phyloP scores from a whole-genome alignment of 164 flowering plant species.

The Vitis rotundifolia region DNA sequence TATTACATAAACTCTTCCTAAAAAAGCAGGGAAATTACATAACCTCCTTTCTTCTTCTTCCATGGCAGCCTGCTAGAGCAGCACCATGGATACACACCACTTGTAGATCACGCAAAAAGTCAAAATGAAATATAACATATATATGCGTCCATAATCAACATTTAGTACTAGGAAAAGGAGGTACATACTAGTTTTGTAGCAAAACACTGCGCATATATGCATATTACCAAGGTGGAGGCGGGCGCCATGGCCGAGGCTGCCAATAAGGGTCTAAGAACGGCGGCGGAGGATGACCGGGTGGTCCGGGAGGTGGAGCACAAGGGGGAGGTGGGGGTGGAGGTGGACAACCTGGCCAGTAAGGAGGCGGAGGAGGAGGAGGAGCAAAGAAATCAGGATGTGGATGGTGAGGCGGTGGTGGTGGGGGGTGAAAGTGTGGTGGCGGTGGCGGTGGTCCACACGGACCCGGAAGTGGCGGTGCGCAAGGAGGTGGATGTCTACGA shows the following conservation, averaged over 20 bases:
- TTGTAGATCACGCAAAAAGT: too few relatives aligned
- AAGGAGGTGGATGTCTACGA: too few relatives aligned
- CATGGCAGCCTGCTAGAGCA: too few relatives aligned
- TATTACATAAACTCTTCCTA: too few relatives aligned
- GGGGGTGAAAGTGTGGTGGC: constrained; percentile 5
- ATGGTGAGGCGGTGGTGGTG: constrained; percentile 15
- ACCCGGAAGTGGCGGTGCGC: constrained; percentile 10
- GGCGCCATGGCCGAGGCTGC: constrained; percentile 19
- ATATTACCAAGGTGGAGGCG: constrained; percentile 14
- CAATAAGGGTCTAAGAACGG: constrained; percentile 12
- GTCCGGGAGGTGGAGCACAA: constrained; percentile 10
- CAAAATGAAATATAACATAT: too few relatives aligned
- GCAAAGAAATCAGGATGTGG: background rate
- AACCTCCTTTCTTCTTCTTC: too few relatives aligned
- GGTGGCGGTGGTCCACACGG: constrained; percentile 12
- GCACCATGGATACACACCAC: too few relatives aligned
- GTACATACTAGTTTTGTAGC: too few relatives aligned
- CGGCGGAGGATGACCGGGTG: constrained; percentile 24
- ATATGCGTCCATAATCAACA: too few relatives aligned
- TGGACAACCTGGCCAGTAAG: background rate
- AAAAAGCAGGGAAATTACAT: too few relatives aligned
- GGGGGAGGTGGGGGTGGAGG: constrained; percentile 17
- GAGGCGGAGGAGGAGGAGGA: too few relatives aligned
- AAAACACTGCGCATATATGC: background rate
- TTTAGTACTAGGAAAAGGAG: too few relatives aligned